These are phyloP conservation scores for Candida nitratophila DNA, from an alignment of 805 yeast species.

Conservation along the genomic window DNA sequence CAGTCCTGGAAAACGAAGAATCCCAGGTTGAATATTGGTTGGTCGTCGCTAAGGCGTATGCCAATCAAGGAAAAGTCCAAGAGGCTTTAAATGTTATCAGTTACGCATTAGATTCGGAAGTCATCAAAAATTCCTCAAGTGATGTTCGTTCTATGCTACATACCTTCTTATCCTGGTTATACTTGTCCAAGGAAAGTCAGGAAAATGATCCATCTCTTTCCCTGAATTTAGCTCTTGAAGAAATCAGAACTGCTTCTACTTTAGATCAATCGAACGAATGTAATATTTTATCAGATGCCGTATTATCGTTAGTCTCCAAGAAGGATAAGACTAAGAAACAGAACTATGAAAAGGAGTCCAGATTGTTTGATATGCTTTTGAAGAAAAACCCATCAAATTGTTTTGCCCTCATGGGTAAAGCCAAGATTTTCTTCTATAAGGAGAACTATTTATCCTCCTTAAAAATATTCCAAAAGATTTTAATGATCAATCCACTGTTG, in stretches of 20 bases:
- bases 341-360: constrained; percentile 64
- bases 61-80: constrained; percentile 45
- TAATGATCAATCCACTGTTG: constrained; percentile 67
- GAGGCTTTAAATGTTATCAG: constrained; percentile 61
- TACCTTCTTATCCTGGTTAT: constrained; percentile 68
- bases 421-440: constrained; percentile 68
- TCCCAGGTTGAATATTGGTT: constrained; percentile 79
- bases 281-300: constrained; percentile 61
- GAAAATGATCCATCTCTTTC: constrained; percentile 11
- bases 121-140: constrained; percentile 24
- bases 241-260: constrained; percentile 38
- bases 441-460: constrained; percentile 69
- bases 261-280: constrained; percentile 39
- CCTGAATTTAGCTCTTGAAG: constrained; percentile 21
- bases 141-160: constrained; percentile 47
- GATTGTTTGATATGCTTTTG: constrained; percentile 56
- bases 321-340: constrained; percentile 55
- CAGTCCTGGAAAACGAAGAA: constrained; percentile 72
- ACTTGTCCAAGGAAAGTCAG: constrained; percentile 37
- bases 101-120: constrained; percentile 44
- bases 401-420: constrained; percentile 76
- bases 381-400: constrained; percentile 53
- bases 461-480: constrained; percentile 74
- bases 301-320: constrained; percentile 52
- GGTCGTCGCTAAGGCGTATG: constrained; percentile 74